Base-by-base conservation (phyloP, 129 eudicot genomes). In the Flaveria linearis region DNA sequence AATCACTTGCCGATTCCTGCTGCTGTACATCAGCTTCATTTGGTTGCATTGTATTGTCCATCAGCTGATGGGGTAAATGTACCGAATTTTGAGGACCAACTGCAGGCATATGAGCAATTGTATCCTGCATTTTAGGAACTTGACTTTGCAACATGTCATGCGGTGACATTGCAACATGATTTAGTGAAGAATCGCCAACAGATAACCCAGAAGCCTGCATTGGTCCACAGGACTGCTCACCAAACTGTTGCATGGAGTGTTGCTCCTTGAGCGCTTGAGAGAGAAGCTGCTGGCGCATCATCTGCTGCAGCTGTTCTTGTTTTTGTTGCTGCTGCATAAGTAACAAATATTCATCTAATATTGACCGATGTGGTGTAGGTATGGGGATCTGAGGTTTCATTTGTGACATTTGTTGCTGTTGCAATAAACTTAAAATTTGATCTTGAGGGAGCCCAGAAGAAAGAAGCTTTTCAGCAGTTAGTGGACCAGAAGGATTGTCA, bases 341-440 rank as follows among this genome's bases (percentile, higher is more conserved):
- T 79, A 94, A 75, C 88, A 91, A 49, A 55, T 90, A 81, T 68
- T 80, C 89, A 63, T 94, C 97, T 81, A 94, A 74, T 50, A 86
- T 16, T 3, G 96, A 86, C 71, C 81, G 71, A 67, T 88, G 91
- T 68, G 86, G 99, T n/a, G 88, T 18, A 52, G 93, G 77, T 53
- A 81, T 74, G 10, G 89, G 84, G 22, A 82, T 39, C 86, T 87
- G 99, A 18, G 90, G 78, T 30, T 89, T 96, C 68, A 86, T 36
- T 82, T 91, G 99, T 74, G 88, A 39, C 84, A 91, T 69, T 46
- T 94, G 93, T 75, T 90, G 97, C 71, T 94, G 99, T 78, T 76
- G 80, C 72, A 91, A 72, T 71, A 95, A 75, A 69, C 83, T 89
- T 51, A 87, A 50, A 3, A 91, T 36, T 61, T 87, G 99, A 75